Conservation (phyloP, 345 rosid species). For the Alliaria petiolata region DNA sequence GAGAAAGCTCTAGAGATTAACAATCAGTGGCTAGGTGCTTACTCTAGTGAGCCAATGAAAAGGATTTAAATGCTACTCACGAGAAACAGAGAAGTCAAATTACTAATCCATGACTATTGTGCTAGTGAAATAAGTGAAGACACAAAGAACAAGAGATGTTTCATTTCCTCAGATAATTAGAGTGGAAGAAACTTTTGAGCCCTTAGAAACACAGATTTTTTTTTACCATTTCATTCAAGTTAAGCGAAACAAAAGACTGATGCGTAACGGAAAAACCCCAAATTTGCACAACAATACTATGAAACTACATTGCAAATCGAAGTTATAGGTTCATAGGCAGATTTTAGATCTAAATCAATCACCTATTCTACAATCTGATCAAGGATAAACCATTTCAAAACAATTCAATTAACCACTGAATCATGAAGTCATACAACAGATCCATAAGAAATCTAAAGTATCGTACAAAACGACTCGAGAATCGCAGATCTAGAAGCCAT, state of each 20-base stretch:
- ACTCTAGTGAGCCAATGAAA: background rate
- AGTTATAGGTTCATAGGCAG: background rate
- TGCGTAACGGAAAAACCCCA: too few relatives aligned
- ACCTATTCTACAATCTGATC: background rate
- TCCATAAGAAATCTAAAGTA: background rate
- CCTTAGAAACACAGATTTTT: background rate
- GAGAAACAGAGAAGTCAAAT: background rate
- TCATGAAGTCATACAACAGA: background rate
- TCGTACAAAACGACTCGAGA: background rate
- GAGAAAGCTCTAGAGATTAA: background rate
- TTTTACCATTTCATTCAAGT: background rate
- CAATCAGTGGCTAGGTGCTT: background rate
- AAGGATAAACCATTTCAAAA: background rate
- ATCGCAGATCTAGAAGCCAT: slow-evolving; percentile 21
- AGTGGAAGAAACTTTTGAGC: background rate
- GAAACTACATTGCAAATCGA: slow-evolving; percentile 1
- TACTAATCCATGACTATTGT: too few relatives aligned
- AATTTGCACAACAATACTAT: background rate
- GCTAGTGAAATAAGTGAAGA: background rate
- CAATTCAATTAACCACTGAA: background rate
- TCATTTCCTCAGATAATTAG: background rate
- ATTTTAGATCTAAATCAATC: background rate
- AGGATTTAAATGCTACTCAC: background rate
- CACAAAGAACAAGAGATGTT: background rate
- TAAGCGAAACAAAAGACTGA: background rate